phyloP scores from a whole-genome alignment of 164 flowering plant genomes.

The Magnolia changhungtana region DNA sequence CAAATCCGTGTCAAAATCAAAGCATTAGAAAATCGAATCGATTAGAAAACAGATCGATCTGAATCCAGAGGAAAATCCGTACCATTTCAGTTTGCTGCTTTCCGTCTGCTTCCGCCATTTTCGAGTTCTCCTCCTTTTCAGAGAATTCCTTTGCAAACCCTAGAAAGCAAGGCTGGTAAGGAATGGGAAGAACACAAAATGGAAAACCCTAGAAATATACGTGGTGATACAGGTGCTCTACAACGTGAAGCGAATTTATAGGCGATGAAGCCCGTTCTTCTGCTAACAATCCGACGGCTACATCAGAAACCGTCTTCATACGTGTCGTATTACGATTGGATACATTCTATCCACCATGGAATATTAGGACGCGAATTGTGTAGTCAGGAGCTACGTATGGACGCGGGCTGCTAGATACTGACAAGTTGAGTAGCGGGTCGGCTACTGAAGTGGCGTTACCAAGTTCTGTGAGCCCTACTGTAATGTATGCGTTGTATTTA shows the following conservation, averaged over 20 bases:
- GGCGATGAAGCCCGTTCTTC: not conserved
- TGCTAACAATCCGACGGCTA: not conserved
- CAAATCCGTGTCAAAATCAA: not conserved
- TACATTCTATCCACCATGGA: not conserved
- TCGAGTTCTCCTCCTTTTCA: not conserved
- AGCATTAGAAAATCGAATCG: not conserved
- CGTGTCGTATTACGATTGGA: not conserved
- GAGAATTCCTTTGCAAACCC: not conserved
- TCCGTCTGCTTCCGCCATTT: conserved; percentile 28
- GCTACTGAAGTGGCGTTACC: no score
- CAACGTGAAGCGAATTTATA: not conserved
- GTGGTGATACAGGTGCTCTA: not conserved
- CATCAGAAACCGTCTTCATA: not conserved
- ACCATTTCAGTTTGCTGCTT: conserved; percentile 24
- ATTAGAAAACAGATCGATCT: not conserved
- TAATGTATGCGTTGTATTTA: no score
- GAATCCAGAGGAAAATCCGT: not conserved
- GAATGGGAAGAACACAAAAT: not conserved
- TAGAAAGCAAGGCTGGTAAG: not conserved
- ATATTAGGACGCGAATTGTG: no score
- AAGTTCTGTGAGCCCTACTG: no score
- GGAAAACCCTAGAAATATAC: no score
- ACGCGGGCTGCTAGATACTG: no score
- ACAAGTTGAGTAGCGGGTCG: no score
- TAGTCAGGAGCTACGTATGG: no score